Conservation (phyloP, 176 grass and related monocot genomes). For the Thinopyrum elongatum region DNA sequence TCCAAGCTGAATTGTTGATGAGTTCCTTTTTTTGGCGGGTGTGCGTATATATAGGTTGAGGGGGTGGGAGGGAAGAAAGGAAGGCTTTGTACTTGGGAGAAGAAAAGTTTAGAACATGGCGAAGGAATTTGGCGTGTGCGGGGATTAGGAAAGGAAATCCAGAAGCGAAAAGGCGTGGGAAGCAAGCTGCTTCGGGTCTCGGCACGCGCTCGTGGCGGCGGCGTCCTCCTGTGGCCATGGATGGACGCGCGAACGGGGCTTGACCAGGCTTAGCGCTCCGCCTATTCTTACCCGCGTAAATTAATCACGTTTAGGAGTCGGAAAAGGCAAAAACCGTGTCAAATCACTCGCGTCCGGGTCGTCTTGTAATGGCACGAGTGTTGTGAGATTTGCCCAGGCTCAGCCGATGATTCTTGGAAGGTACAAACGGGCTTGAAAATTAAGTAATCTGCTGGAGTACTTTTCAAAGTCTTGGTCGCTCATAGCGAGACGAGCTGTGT, state of each 20-base stretch:
- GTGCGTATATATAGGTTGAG: conserved; percentile 15
- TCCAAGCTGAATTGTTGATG: not conserved
- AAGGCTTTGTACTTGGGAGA: not conserved
- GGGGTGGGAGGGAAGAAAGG: not conserved
- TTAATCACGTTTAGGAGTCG: not conserved
- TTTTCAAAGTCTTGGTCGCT: not conserved
- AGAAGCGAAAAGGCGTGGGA: conserved; percentile 24
- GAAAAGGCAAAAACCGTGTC: not conserved
- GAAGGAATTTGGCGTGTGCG: conserved; percentile 26
- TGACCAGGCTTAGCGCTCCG: not conserved
- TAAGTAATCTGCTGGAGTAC: no score
- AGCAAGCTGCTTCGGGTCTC: not conserved
- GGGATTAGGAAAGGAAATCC: not conserved
- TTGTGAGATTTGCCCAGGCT: not conserved
- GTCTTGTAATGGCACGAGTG: not conserved
- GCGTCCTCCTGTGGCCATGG: not conserved
- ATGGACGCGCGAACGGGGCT: not conserved
- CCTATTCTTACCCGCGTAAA: not conserved
- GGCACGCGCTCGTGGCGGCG: conserved; percentile 9
- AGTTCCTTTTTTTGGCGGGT: not conserved
- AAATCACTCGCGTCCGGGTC: not conserved
- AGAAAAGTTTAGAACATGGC: conserved; percentile 22
- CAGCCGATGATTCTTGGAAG: not conserved
- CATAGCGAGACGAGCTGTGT: no score
- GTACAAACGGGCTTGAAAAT: not conserved